Conservation (phyloP, 768 basidiomycete genomes). For the Cyclocybe aegerita region DNA sequence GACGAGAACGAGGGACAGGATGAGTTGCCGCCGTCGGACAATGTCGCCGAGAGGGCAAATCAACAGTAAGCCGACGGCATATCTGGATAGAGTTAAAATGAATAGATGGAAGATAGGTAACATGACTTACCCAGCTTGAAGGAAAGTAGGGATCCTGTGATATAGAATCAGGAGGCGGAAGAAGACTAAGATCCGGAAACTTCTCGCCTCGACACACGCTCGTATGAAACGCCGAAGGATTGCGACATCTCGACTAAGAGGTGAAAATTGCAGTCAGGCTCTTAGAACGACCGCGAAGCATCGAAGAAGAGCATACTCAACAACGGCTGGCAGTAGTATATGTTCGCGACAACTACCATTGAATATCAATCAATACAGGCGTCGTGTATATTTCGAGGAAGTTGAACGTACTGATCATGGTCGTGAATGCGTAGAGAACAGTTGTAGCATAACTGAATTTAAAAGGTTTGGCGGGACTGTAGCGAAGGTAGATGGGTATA, state of each 20-base stretch:
- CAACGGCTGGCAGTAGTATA: constrained; percentile 82
- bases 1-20: constrained; percentile 52
- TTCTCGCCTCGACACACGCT: constrained; percentile 15
- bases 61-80: constrained; percentile 70
- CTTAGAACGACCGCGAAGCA: too few species aligned
- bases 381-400: neutral
- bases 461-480: constrained; percentile 49
- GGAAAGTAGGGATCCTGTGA: constrained; percentile 56
- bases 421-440: constrained; percentile 57
- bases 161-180: neutral
- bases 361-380: too few species aligned
- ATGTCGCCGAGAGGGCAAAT: constrained; percentile 84
- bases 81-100: constrained; percentile 36
- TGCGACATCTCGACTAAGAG: constrained; percentile 36
- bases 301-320: constrained; percentile 51
- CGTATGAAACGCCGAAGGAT: constrained; percentile 19
- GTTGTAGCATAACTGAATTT: constrained; percentile 55
- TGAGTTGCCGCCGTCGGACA: constrained; percentile 71
- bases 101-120: constrained; percentile 1
- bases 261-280: neutral
- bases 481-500: constrained; percentile 55
- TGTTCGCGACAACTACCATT: constrained; percentile 55
- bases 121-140: constrained; percentile 58
- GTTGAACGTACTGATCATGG: constrained; percentile 48
- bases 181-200: neutral